Evolutionary conservation across 2,329 filamentous ascomycete genomes (phyloP).

Genomic region (Cladosporium austrohemisphaericum): DNA sequence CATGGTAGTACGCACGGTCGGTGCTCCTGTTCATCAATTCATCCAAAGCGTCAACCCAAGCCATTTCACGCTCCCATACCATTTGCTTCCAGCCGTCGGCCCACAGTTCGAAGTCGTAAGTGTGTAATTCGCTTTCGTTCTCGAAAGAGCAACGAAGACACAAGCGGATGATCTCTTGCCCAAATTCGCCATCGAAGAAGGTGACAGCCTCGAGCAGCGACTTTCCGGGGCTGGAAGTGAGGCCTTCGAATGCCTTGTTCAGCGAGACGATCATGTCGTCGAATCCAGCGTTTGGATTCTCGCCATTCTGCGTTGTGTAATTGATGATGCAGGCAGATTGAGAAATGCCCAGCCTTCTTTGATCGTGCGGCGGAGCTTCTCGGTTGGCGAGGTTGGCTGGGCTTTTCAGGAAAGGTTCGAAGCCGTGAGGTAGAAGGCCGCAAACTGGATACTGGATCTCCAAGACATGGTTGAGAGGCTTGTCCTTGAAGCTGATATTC

Average conservation of each 20-base stretch:
- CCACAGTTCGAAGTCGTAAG: background rate
- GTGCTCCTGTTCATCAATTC: conserved; percentile 5
- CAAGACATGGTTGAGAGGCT: background rate
- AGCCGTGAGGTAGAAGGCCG: background rate
- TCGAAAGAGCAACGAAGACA: background rate
- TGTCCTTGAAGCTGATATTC: background rate
- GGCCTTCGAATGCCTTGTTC: background rate
- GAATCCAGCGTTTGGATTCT: background rate
- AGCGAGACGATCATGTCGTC: background rate
- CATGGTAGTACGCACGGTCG: conserved; percentile 6
- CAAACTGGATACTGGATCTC: conserved; percentile 2
- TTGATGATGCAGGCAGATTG: background rate
- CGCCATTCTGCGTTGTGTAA: background rate
- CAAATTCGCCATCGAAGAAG: background rate
- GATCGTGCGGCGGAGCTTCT: conserved; percentile 6
- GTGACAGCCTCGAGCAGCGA: background rate
- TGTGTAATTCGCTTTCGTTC: background rate
- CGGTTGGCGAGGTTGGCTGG: background rate
- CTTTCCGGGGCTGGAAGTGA: background rate
- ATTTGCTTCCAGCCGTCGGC: background rate
- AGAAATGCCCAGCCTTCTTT: background rate
- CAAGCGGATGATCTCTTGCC: background rate
- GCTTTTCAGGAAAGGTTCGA: background rate
- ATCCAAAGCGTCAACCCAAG: background rate
- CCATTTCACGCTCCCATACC: background rate